Evolutionary conservation across 1,284 basidiomycete genomes (phyloP), one percentile per base, ranked within the genome.

Genomic region (Ganoderma lucidum): DNA sequence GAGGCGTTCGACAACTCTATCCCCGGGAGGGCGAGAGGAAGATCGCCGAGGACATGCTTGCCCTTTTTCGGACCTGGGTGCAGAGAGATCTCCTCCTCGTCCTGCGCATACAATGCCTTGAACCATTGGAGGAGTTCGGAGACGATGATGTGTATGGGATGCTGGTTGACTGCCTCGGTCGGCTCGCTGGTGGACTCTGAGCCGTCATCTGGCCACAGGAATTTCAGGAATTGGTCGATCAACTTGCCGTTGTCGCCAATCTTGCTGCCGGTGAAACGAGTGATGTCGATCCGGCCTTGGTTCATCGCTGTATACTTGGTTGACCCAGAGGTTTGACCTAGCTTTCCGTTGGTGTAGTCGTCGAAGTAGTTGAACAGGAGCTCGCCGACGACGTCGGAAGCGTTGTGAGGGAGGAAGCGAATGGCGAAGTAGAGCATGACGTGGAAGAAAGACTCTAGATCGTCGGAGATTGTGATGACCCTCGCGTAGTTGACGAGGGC

Each of bases 391-490:
- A 53, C 23, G 10, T 12, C 9, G 23, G 48, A 4, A 28, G 9
- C n/a, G 23, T 51, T 51, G 48, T 51, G 48, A 14, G 48, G 48
- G 48, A 51, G n/a, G 48, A 51, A 51, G 9, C 48, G 48, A 28
- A 51, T 51, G 23, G 48, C 48, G 4, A 51, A 51, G 48, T 51
- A 51, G 23, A 51, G 48, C n/a, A 51, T 10, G 10, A 51, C 48
- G 5, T 51, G 48, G 35, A 72, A 55, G 60, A 72, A 32, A 0
- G 71, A 68, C 44, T 72, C 71, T 10, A 71, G 70, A 15, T 71
- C 70, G 39, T 71, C 70, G 19, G 56, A 44, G 5, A 69, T 15
- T 10, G 32, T 28, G 30, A 69, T 62, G 15, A 30, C 14, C 30
- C 60, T 58, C 12, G 12, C 9, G 2, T 1, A 19, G 35, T 69